A percentile compares a stretch with the other conserved stretches of the same genome.
Evolutionary conservation across 1,139 yeast species (phyloP).

Genomic region (Citeromyces hawaiiensis): DNA sequence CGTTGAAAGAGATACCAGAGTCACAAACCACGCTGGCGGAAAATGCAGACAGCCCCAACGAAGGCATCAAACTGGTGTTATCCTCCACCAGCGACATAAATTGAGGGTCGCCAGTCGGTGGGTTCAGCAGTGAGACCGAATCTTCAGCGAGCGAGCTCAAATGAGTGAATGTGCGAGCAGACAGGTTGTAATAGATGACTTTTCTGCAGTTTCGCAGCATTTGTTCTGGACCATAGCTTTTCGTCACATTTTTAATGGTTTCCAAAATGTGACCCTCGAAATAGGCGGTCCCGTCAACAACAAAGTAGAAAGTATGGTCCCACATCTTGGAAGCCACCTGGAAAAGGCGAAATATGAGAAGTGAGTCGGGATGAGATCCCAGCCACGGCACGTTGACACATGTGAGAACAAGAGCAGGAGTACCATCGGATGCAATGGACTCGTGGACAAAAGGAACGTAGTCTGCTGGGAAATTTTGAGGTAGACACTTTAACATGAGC

Average conservation of each 20-base stretch:
- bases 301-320: slow-evolving; percentile 51
- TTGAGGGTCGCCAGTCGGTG: background rate
- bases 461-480: slow-evolving; percentile 24
- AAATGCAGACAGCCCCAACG: slow-evolving; percentile 32
- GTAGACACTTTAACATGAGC: slow-evolving; percentile 60
- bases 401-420: slow-evolving; percentile 52
- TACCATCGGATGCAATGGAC: slow-evolving; percentile 59
- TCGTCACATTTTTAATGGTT: background rate
- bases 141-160: background rate
- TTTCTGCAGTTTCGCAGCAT: slow-evolving; percentile 41
- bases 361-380: slow-evolving; percentile 20
- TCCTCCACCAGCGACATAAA: background rate
- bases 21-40: slow-evolving; percentile 28
- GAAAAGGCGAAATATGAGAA: slow-evolving; percentile 45
- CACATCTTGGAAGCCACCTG: slow-evolving; percentile 65
- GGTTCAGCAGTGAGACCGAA: background rate
- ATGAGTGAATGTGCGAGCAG: slow-evolving; percentile 1
- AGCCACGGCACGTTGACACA: slow-evolving; percentile 30
- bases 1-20: slow-evolving; percentile 46
- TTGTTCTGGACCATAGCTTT: slow-evolving; percentile 14
- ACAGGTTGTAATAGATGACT: slow-evolving; percentile 39
- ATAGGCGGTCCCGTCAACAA: slow-evolving; percentile 62
- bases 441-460: slow-evolving; percentile 38
- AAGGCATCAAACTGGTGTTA: slow-evolving; percentile 6
- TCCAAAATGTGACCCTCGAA: slow-evolving; percentile 14